phyloP scores from a whole-genome alignment of 2,329 filamentous ascomycete genomes.

The Cryphonectria parasitica region DNA sequence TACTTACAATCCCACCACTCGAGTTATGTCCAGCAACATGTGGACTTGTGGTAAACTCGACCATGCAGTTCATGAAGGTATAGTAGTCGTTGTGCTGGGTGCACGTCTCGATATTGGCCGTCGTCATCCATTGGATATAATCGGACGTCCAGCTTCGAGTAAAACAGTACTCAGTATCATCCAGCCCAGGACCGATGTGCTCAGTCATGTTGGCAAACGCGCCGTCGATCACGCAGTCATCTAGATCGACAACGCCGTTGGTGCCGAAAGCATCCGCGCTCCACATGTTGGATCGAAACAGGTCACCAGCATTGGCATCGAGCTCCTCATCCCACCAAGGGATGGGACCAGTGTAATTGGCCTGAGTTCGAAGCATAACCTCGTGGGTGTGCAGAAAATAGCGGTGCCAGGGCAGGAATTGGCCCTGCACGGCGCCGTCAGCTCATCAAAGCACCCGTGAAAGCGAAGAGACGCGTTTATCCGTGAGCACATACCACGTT shows the following conservation, averaged over 20 bases:
- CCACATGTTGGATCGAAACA: conserved; percentile 23
- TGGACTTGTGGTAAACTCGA: neutral
- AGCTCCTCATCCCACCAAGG: conserved; percentile 26
- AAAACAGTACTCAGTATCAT: conserved; percentile 26
- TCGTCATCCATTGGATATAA: conserved; percentile 17
- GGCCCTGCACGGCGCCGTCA: conserved; percentile 3
- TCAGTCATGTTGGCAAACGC: conserved; percentile 34
- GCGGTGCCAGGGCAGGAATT: conserved; percentile 41
- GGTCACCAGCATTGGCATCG: conserved; percentile 16
- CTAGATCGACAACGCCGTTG: conserved; percentile 14
- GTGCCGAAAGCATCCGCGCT: conserved; percentile 19
- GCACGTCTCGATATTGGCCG: conserved; percentile 20
- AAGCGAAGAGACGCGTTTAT: neutral
- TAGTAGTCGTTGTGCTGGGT: neutral
- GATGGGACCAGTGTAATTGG: conserved; percentile 39
- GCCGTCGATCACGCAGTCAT: conserved; percentile 33
- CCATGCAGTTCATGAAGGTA: conserved; percentile 1
- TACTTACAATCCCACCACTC: neutral
- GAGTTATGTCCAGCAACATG: neutral
- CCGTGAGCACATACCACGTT: neutral
- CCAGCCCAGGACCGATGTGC: conserved; percentile 32
- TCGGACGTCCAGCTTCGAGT: conserved; percentile 11
- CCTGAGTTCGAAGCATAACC: conserved; percentile 39
- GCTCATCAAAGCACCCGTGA: neutral
- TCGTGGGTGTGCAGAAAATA: conserved; percentile 41